phyloP scores from a whole-genome alignment of 2,329 filamentous ascomycete species.

The Fusarium luffae region DNA sequence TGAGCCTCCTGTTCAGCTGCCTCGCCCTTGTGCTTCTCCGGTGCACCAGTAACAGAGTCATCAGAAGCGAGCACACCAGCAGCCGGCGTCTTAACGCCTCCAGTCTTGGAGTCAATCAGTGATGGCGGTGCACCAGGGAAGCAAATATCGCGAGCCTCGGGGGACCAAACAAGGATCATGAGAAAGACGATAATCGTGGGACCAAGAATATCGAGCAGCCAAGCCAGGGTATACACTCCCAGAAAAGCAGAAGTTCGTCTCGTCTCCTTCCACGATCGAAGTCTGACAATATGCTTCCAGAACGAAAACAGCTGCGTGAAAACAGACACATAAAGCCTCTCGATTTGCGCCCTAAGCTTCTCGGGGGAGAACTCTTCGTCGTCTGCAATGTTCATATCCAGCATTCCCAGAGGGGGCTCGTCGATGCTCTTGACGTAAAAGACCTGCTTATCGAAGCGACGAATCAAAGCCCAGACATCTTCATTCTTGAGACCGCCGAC shows the following conservation, averaged over 20 bases:
- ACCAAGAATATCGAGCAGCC: slow-evolving; percentile 77
- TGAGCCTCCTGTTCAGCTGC: slow-evolving; percentile 85
- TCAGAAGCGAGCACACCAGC: slow-evolving; percentile 80
- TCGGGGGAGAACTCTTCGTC: slow-evolving; percentile 88
- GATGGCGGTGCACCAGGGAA: slow-evolving; percentile 84
- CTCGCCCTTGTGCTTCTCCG: slow-evolving; percentile 85
- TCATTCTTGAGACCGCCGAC: slow-evolving; percentile 77
- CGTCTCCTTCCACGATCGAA: slow-evolving; percentile 83
- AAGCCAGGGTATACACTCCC: slow-evolving; percentile 69
- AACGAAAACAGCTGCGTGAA: slow-evolving; percentile 72
- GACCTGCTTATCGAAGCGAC: slow-evolving; percentile 79
- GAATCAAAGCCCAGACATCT: slow-evolving; percentile 76
- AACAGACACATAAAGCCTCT: slow-evolving; percentile 85
- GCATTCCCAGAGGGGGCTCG: slow-evolving; percentile 64
- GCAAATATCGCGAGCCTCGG: slow-evolving; percentile 68
- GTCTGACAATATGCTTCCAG: slow-evolving; percentile 78
- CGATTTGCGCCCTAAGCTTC: slow-evolving; percentile 80
- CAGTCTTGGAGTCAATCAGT: slow-evolving; percentile 74
- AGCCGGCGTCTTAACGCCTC: slow-evolving; percentile 80
- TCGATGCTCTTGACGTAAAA: slow-evolving; percentile 75
- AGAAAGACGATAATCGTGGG: slow-evolving; percentile 69
- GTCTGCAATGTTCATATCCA: slow-evolving; percentile 84
- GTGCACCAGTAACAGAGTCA: slow-evolving; percentile 82
- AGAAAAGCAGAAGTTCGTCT: slow-evolving; percentile 73
- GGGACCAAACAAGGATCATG: slow-evolving; percentile 74